These are phyloP conservation scores for Rhizopus microsporus DNA, from an alignment of 371 early-diverging fungal species.

Conservation along the genomic window DNA sequence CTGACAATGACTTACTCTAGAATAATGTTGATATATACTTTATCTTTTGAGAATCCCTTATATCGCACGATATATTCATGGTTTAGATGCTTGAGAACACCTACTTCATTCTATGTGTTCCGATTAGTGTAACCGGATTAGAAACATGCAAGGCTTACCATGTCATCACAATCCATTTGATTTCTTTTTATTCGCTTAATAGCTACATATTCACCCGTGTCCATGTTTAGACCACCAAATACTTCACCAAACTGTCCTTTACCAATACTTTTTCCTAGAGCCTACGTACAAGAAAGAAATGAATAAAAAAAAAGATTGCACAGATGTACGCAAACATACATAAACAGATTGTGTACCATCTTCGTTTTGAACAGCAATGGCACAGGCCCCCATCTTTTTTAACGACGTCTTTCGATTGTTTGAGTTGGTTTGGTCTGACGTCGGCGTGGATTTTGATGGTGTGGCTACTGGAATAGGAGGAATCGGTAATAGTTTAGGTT, in stretches of 20 bases:
- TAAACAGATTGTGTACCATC: constrained; percentile 22
- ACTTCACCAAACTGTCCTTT: constrained; percentile 92
- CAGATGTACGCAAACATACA: constrained; percentile 15
- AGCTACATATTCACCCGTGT: constrained; percentile 86
- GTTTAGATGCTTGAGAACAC: constrained; percentile 68
- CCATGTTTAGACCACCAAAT: constrained; percentile 78
- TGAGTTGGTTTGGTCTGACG: neutral
- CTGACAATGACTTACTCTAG: constrained; percentile 68
- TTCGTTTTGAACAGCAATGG: constrained; percentile 18
- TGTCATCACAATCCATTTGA: constrained; percentile 58
- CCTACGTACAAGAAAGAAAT: constrained; percentile 30
- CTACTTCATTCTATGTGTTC: constrained; percentile 63
- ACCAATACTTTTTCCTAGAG: constrained; percentile 89
- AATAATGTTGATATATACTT: constrained; percentile 77
- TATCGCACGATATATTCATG: constrained; percentile 91
- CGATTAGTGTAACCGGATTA: constrained; percentile 1
- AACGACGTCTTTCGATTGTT: constrained; percentile 23
- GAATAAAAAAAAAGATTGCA: neutral
- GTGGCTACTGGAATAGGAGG: constrained; percentile 8
- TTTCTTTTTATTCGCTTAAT: constrained; percentile 81
- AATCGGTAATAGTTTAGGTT: neutral
- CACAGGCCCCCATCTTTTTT: constrained; percentile 29
- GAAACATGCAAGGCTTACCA: constrained; percentile 35
- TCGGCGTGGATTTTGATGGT: constrained; percentile 18
- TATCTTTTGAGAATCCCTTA: constrained; percentile 79